Percentiles rank a stretch among this genome's conserved stretches.
Conservation (phyloP, 2,329 filamentous ascomycete species). For the Penicillium rolfsii region DNA sequence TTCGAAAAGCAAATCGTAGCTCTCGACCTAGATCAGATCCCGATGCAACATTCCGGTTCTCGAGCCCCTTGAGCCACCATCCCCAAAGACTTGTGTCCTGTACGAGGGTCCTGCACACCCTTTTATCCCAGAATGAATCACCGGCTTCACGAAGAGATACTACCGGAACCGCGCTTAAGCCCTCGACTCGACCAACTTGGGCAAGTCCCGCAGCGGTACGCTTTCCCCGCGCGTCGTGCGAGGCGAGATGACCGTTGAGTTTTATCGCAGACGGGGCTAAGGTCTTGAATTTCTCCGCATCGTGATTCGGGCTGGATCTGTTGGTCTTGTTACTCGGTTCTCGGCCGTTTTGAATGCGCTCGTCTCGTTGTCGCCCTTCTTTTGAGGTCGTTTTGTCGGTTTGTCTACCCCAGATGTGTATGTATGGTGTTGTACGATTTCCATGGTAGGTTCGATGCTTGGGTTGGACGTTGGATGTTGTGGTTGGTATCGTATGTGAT, state of each 20-base stretch:
- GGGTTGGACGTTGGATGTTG: background rate
- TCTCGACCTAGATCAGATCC: background rate
- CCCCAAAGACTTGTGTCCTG: background rate
- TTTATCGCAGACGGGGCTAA: constrained; percentile 22
- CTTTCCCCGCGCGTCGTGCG: constrained; percentile 11
- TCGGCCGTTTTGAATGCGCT: constrained; percentile 3
- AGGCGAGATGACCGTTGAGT: constrained; percentile 25
- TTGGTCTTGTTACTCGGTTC: background rate
- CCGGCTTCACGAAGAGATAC: background rate
- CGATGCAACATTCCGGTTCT: constrained; percentile 15
- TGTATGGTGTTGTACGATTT: background rate
- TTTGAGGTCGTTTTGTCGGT: background rate
- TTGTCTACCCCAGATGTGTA: background rate
- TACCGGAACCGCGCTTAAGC: constrained; percentile 5
- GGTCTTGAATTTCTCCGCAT: constrained; percentile 26
- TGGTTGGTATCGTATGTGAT: background rate
- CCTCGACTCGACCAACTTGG: constrained; percentile 24
- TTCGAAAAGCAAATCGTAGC: background rate
- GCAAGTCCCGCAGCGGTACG: constrained; percentile 20
- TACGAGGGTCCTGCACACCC: background rate
- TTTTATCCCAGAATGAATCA: background rate
- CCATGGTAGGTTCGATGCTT: background rate
- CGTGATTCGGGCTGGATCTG: constrained; percentile 21
- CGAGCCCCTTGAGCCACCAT: constrained; percentile 11
- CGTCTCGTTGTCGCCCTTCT: constrained; percentile 1